phyloP scores from a whole-genome alignment of 371 early-diverging fungal genomes.

The Basidiobolus meristosporus region DNA sequence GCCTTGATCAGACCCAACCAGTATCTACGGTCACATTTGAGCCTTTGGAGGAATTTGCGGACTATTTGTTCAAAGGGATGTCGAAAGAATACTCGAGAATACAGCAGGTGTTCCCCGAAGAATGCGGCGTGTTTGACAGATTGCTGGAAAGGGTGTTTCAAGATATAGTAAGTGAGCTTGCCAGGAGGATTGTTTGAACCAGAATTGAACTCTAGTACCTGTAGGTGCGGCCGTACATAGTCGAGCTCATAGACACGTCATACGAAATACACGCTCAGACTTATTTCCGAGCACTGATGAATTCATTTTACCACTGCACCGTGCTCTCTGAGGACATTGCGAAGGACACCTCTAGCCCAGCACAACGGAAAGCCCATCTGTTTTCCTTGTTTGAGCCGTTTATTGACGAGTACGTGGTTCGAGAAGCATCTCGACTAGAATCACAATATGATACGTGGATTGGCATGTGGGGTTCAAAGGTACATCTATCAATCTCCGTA shows the following conservation, averaged over 20 bases:
- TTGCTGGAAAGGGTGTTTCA: conserved; percentile 43
- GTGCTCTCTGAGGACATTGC: conserved; percentile 8
- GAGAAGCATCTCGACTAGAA: conserved; percentile 16
- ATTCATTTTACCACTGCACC: conserved; percentile 13
- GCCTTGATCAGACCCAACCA: background rate
- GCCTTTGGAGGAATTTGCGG: conserved; percentile 1
- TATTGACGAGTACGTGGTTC: conserved; percentile 43
- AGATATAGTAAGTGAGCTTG: conserved; percentile 27
- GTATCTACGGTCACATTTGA: no score
- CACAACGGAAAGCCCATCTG: conserved; percentile 17
- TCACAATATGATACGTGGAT: conserved; percentile 12
- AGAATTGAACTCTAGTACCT: background rate
- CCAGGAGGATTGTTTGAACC: conserved; percentile 8
- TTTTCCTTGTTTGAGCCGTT: conserved; percentile 48
- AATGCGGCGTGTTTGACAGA: conserved; percentile 28
- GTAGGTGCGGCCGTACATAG: background rate
- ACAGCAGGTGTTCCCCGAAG: conserved; percentile 41
- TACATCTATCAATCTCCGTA: background rate
- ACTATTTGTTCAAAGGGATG: conserved; percentile 21
- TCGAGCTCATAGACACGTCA: background rate
- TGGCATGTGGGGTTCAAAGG: conserved; percentile 16
- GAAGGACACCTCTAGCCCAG: conserved; percentile 1
- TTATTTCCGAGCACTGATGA: conserved; percentile 19
- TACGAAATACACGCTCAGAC: background rate
- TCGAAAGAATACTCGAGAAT: conserved; percentile 40